Conservation (phyloP, 495 filamentous ascomycete genomes). For the Letharia lupina region DNA sequence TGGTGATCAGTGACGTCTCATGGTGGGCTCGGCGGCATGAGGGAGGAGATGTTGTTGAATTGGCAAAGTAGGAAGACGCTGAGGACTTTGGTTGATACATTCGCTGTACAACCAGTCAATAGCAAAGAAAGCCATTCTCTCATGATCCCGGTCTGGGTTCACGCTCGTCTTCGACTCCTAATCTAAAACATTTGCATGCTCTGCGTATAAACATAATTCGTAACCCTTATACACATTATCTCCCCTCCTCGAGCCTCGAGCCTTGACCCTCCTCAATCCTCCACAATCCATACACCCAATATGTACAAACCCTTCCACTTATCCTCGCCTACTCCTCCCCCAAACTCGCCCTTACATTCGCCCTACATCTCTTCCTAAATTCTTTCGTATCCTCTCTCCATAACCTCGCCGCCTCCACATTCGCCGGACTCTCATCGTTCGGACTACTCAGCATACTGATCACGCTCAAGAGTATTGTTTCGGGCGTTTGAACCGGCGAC, state of each 20-base stretch:
- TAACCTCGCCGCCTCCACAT: constrained; percentile 81
- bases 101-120: neutral
- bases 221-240: constrained; percentile 6
- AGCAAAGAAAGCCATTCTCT: neutral
- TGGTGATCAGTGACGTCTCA: neutral
- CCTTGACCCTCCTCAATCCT: neutral
- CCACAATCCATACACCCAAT: neutral
- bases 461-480: constrained; percentile 86
- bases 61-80: neutral
- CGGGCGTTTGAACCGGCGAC: constrained; percentile 94
- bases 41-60: neutral
- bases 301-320: neutral
- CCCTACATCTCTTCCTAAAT: constrained; percentile 66
- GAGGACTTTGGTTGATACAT: neutral
- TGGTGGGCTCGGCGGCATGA: neutral
- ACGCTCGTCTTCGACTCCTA: neutral
- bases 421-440: constrained; percentile 92
- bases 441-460: constrained; percentile 90
- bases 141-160: neutral
- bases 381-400: constrained; percentile 79
- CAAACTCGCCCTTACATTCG: constrained; percentile 75
- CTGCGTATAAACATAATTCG: neutral
- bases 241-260: neutral
- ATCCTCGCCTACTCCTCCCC: constrained; percentile 51
- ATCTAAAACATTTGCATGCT: neutral